Evolutionary conservation across 352 stramenopile genomes (phyloP), one percentile per base, ranked within the genome.

Genomic region (Phytophthora crassamura): DNA sequence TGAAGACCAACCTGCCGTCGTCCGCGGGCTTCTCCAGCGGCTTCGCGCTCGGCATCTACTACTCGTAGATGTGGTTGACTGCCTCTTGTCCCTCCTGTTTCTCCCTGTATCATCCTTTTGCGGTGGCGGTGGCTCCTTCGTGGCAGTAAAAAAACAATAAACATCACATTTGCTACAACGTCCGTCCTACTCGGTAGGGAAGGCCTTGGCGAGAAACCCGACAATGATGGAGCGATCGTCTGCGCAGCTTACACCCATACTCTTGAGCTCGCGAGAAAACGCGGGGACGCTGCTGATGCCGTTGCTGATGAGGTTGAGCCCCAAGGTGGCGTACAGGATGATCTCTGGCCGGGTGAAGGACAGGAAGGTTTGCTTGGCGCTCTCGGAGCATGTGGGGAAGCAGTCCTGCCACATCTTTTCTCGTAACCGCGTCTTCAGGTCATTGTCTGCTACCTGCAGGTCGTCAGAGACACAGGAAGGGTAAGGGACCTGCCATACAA

Each of bases 1-100:
- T 96, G 60, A 86, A 93, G 68, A 76, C 86, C 42, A 96, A 96
- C 59, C 48, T 97, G 57, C 84, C 90, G 25, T 94, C 90, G 50
- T 95, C 88, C 0, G 80, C 75, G 12, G 88, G 86, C 46, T 95
- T 95, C 69, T 79, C 86, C 16, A 74, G 74, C 18, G 88, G 86
- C 49, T 94, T 94, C 51, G 63, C 89, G 65, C 78, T 94, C 46
- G 86, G 82, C 30, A 58, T 94, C 28, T 82, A 77, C 69, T 87
- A 74, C 69, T 82, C 68, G 56, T 89, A 88, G 4, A 45, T 34
- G 7, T 15, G 3, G 30, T 36, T 38, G 12, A 38, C 45, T 43
- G 30, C 30, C 28, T 43, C 16, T 22, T 8, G 18, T 20, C n/a
- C 25, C 28, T 15, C n/a, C 33, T 38, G 7, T 8, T 61, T 40